Percentiles rank a stretch among this genome's conserved stretches.
Conservation (phyloP, 139 green algal genomes). For the Asterochloris sp. region DNA sequence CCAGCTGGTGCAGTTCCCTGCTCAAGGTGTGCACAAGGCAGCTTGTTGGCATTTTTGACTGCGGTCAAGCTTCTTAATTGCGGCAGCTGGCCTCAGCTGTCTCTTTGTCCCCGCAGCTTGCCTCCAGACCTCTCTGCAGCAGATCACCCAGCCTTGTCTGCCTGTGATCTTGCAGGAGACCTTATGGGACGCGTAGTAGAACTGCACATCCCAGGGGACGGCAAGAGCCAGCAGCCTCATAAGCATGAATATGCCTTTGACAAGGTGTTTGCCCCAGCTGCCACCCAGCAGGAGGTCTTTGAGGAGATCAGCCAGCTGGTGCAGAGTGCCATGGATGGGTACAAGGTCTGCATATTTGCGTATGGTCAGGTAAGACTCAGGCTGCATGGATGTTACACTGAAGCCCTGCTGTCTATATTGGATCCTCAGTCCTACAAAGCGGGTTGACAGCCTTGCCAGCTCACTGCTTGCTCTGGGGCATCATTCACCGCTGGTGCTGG, state of each 20-base stretch:
- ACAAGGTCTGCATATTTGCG: slow-evolving; percentile 91
- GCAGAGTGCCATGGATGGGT: slow-evolving; percentile 83
- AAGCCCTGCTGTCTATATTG: too few relatives aligned
- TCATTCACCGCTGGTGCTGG: too few relatives aligned
- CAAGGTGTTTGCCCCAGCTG: slow-evolving; percentile 74
- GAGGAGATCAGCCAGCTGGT: slow-evolving; percentile 87
- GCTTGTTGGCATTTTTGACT: too few relatives aligned
- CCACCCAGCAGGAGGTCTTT: slow-evolving; percentile 75
- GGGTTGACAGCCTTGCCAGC: too few relatives aligned
- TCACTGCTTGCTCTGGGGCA: too few relatives aligned
- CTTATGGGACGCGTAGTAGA: slow-evolving; percentile 42
- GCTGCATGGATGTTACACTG: too few relatives aligned
- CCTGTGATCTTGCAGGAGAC: slow-evolving; percentile 24
- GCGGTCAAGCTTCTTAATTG: too few relatives aligned
- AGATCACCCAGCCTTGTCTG: background rate
- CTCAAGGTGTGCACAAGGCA: background rate
- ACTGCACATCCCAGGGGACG: slow-evolving; percentile 33
- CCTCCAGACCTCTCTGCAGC: background rate
- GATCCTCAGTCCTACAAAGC: too few relatives aligned
- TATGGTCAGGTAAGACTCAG: slow-evolving; percentile 46
- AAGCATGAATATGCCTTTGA: slow-evolving; percentile 58
- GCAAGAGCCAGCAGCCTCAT: slow-evolving; percentile 2
- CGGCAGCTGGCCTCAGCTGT: too few relatives aligned
- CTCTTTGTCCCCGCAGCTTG: background rate
- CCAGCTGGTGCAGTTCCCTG: slow-evolving; percentile 16